Evolutionary conservation across 345 rosid species (phyloP).

Genomic region (Limnanthes douglasii): DNA sequence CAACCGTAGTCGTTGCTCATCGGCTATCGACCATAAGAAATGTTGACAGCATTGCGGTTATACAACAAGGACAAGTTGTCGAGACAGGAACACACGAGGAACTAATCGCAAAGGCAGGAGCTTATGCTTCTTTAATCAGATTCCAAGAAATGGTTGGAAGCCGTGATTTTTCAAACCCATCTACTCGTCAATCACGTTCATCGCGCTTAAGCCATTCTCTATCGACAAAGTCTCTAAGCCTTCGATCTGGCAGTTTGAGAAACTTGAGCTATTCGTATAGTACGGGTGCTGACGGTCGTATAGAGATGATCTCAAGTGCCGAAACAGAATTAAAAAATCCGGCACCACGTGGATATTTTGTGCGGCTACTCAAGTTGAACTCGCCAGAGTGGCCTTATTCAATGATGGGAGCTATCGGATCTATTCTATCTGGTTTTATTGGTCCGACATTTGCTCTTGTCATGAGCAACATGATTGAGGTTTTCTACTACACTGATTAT

Average conservation of each 20-base stretch:
- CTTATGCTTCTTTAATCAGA: slow-evolving; percentile 82
- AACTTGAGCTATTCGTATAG: slow-evolving; percentile 96
- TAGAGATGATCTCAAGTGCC: slow-evolving; percentile 97
- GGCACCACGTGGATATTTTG: slow-evolving; percentile 87
- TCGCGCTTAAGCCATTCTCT: slow-evolving; percentile 80
- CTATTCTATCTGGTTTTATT: slow-evolving; percentile 83
- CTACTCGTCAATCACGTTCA: slow-evolving; percentile 75
- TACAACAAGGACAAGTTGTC: slow-evolving; percentile 95
- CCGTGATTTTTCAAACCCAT: slow-evolving; percentile 77
- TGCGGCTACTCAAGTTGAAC: slow-evolving; percentile 78
- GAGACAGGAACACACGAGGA: slow-evolving; percentile 96
- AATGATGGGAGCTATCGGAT: slow-evolving; percentile 92
- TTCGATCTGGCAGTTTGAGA: slow-evolving; percentile 90
- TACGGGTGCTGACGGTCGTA: slow-evolving; percentile 91
- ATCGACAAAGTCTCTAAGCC: slow-evolving; percentile 86
- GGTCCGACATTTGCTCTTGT: slow-evolving; percentile 95
- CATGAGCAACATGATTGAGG: slow-evolving; percentile 98
- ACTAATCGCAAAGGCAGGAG: slow-evolving; percentile 61
- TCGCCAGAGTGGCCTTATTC: slow-evolving; percentile 99
- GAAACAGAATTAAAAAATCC: slow-evolving; percentile 82
- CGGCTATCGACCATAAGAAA: slow-evolving; percentile 92
- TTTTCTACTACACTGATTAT: slow-evolving; percentile 80
- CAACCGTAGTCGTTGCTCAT: slow-evolving; percentile 96
- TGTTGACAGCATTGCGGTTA: slow-evolving; percentile 86
- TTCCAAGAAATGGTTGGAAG: slow-evolving; percentile 95